Conservation (phyloP, 345 rosid genomes). For the Pugionium dolabratum region DNA sequence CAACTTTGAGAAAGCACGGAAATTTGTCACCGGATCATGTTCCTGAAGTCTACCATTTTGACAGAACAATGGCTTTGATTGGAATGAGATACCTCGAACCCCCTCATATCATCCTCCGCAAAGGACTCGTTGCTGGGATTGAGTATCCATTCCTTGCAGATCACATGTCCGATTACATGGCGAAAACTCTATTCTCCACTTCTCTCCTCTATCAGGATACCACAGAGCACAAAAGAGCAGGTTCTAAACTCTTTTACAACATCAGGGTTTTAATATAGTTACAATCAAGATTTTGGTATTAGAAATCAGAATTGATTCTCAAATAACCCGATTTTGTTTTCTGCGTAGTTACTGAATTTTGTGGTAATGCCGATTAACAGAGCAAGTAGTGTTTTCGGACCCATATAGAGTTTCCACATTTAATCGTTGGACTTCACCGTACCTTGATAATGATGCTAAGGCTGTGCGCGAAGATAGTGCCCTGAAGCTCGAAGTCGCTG, state of each 20-base stretch:
- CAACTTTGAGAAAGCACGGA: slow-evolving; percentile 67
- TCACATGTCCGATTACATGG: slow-evolving; percentile 82
- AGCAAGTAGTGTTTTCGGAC: slow-evolving; percentile 93
- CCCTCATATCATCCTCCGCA: slow-evolving; percentile 88
- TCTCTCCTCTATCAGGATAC: slow-evolving; percentile 75
- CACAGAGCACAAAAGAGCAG: slow-evolving; percentile 75
- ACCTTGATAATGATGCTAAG: slow-evolving; percentile 75
- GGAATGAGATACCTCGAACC: slow-evolving; percentile 95
- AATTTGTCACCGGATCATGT: slow-evolving; percentile 70
- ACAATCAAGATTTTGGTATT: background rate
- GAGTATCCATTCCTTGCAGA: slow-evolving; percentile 76
- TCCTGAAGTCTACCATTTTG: slow-evolving; percentile 92
- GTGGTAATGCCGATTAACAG: slow-evolving; percentile 92
- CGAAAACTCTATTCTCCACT: slow-evolving; percentile 77
- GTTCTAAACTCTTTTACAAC: slow-evolving; percentile 29
- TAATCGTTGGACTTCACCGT: slow-evolving; percentile 81
- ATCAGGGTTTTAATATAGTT: background rate
- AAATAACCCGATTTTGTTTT: background rate
- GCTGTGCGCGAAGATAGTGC: slow-evolving; percentile 69
- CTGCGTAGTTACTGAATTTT: slow-evolving; percentile 80
- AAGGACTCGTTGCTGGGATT: slow-evolving; percentile 84
- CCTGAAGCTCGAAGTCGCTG: slow-evolving; percentile 81
- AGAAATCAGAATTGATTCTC: slow-evolving; percentile 11
- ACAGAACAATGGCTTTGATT: slow-evolving; percentile 83
- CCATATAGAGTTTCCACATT: slow-evolving; percentile 75